A percentile compares a stretch with the other conserved stretches of the same genome.
Evolutionary conservation across 176 grass and related monocot genomes (phyloP).

Genomic region (Leersia perrieri): DNA sequence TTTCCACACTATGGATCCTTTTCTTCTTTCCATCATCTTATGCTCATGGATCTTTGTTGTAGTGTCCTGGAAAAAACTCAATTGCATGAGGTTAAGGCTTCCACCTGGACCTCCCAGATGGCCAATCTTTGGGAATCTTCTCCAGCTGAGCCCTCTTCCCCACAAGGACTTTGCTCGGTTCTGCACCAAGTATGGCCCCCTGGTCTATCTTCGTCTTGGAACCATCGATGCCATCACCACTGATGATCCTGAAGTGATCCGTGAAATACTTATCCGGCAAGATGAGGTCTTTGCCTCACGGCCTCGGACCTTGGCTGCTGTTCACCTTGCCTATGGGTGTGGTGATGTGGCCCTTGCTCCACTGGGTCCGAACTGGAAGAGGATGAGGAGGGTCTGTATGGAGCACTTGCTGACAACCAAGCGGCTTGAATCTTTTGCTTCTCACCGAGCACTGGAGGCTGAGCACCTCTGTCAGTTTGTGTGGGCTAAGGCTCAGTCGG

Average conservation of each 20-base stretch:
- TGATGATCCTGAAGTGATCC: slow-evolving; percentile 81
- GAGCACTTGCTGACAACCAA: slow-evolving; percentile 87
- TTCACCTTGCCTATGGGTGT: slow-evolving; percentile 73
- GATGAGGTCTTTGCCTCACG: slow-evolving; percentile 88
- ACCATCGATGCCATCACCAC: slow-evolving; percentile 83
- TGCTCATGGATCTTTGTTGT: slow-evolving; percentile 47
- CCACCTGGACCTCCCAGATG: slow-evolving; percentile 79
- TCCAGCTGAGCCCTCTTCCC: slow-evolving; percentile 72
- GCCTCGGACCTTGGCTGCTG: slow-evolving; percentile 68
- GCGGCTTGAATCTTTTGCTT: slow-evolving; percentile 63
- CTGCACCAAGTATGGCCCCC: slow-evolving; percentile 62
- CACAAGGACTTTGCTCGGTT: slow-evolving; percentile 87
- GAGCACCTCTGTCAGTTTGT: slow-evolving; percentile 64
- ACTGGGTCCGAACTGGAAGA: slow-evolving; percentile 79
- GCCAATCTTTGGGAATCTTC: slow-evolving; percentile 80
- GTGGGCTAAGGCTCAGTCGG: slow-evolving; percentile 46
- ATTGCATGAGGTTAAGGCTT: slow-evolving; percentile 42
- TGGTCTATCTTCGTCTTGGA: slow-evolving; percentile 91
- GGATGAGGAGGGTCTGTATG: slow-evolving; percentile 83
- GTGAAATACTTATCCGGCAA: slow-evolving; percentile 82
- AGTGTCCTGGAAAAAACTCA: slow-evolving; percentile 42
- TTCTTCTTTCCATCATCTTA: slow-evolving; percentile 51
- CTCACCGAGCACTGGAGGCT: slow-evolving; percentile 62
- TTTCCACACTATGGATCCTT: slow-evolving; percentile 40
- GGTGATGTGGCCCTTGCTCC: slow-evolving; percentile 75